Conservation (phyloP, 805 yeast species). For the Pichia membranifaciens region DNA sequence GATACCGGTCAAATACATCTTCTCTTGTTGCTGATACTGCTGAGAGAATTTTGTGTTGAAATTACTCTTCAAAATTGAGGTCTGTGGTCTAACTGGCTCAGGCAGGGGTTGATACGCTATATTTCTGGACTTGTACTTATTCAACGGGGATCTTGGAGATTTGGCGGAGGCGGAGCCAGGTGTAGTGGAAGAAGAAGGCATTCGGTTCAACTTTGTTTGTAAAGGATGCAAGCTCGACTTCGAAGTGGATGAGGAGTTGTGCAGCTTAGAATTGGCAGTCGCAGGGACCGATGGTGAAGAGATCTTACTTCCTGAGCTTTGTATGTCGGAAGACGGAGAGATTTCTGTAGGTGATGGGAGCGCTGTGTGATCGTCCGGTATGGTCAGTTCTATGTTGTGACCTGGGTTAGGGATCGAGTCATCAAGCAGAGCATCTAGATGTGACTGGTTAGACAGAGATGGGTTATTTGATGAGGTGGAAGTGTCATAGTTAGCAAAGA, state of each 20-base stretch:
- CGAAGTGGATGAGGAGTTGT: neutral
- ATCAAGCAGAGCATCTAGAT: slow-evolving; percentile 15
- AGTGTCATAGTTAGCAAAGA: slow-evolving; percentile 5
- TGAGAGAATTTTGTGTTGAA: slow-evolving; percentile 30
- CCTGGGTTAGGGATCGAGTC: slow-evolving; percentile 1
- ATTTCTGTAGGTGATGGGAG: neutral
- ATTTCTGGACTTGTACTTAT: slow-evolving; percentile 5
- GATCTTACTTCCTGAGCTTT: neutral
- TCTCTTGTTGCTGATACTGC: slow-evolving; percentile 49
- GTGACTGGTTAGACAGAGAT: slow-evolving; percentile 5
- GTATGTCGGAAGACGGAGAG: too few relatives aligned
- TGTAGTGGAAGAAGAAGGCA: slow-evolving; percentile 1
- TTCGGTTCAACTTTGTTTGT: slow-evolving; percentile 7
- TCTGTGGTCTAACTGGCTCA: slow-evolving; percentile 23
- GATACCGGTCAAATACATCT: slow-evolving; percentile 44
- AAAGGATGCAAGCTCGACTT: slow-evolving; percentile 2
- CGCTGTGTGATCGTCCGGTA: neutral
- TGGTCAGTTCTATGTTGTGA: neutral
- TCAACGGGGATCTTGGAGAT: slow-evolving; percentile 10
- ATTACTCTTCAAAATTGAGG: slow-evolving; percentile 28
- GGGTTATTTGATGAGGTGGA: neutral
- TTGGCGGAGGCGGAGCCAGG: neutral
- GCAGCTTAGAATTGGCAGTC: too few relatives aligned
- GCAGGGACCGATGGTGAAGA: too few relatives aligned
- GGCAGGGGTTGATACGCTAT: slow-evolving; percentile 6